phyloP scores from a whole-genome alignment of 1,284 basidiomycete genomes.

The Heterobasidion irregulare region DNA sequence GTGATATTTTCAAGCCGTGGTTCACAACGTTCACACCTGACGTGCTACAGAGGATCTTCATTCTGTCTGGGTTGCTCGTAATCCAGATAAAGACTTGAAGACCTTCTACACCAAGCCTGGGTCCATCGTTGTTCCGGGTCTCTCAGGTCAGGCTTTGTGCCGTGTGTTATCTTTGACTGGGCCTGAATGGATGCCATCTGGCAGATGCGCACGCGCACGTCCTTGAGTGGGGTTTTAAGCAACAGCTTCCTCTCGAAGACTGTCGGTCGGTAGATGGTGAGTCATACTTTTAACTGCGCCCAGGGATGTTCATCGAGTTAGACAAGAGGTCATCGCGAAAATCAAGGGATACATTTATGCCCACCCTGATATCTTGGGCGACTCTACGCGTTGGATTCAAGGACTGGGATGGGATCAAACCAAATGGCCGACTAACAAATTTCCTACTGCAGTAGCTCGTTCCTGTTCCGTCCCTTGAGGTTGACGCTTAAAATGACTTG shows the following conservation, averaged over 20 bases:
- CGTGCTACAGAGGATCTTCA: slow-evolving; percentile 20
- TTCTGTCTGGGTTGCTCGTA: slow-evolving; percentile 7
- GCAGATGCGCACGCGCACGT: slow-evolving; percentile 79
- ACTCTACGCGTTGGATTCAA: slow-evolving; percentile 63
- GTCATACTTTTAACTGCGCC: not conserved
- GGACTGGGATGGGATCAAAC: slow-evolving; percentile 96
- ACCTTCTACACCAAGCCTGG: slow-evolving; percentile 30
- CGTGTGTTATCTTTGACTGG: not conserved
- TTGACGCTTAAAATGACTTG: slow-evolving; percentile 27
- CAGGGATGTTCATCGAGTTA: not conserved
- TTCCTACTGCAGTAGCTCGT: slow-evolving; percentile 65
- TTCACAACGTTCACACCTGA: slow-evolving; percentile 6
- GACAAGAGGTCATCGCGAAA: slow-evolving; percentile 49
- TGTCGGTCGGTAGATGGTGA: slow-evolving; percentile 53
- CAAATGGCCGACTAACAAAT: slow-evolving; percentile 37
- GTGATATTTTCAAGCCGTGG: slow-evolving; percentile 6
- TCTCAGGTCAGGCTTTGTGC: slow-evolving; percentile 40
- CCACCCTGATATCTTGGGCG: slow-evolving; percentile 44
- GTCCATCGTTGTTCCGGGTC: slow-evolving; percentile 58
- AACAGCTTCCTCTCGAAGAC: slow-evolving; percentile 53
- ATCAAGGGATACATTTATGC: slow-evolving; percentile 56
- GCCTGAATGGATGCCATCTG: not conserved
- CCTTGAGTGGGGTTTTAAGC: slow-evolving; percentile 61
- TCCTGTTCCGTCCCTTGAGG: not conserved
- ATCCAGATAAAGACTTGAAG: slow-evolving; percentile 19